These are phyloP conservation scores for Neurospora sp. DNA, from an alignment of 495 filamentous ascomycete genomes.

Conservation along the genomic window DNA sequence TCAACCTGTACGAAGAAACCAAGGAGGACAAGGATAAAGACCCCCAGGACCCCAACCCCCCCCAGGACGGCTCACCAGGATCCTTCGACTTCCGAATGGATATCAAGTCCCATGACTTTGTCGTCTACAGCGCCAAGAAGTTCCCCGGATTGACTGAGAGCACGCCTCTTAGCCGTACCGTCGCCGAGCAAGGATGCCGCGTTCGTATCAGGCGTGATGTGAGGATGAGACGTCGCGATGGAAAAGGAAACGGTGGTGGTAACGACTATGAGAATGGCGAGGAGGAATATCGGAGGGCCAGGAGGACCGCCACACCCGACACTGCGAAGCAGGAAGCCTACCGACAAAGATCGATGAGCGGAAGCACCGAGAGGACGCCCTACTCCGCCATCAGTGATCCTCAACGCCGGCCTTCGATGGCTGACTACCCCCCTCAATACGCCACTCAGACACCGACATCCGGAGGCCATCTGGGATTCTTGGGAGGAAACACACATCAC, in stretches of 20 bases:
- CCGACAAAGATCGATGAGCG: constrained; percentile 66
- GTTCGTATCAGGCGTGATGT: constrained; percentile 96
- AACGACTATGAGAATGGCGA: constrained; percentile 59
- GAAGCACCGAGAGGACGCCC: constrained; percentile 45
- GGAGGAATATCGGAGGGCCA: constrained; percentile 47
- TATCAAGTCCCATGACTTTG: constrained; percentile 79
- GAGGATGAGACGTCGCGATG: constrained; percentile 83
- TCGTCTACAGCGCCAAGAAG: constrained; percentile 95
- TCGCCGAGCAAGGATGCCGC: constrained; percentile 94
- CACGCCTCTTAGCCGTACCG: constrained; percentile 76
- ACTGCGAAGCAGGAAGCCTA: constrained; percentile 42
- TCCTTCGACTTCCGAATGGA: constrained; percentile 55
- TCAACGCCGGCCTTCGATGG: constrained; percentile 44
- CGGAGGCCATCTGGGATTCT: constrained; percentile 26
- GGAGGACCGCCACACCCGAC: constrained; percentile 54
- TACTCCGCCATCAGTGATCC: constrained; percentile 30
- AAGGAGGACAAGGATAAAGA: constrained; percentile 57
- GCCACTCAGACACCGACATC: constrained; percentile 27
- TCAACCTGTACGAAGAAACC: constrained; percentile 85
- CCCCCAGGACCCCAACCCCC: constrained; percentile 20
- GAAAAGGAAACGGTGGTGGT: constrained; percentile 46
- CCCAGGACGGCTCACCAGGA: constrained; percentile 12
- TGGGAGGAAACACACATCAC: constrained; percentile 16
- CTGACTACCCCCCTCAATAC: constrained; percentile 39
- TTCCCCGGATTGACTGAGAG: constrained; percentile 92